Evolutionary conservation across 371 early-diverging fungal species (phyloP).

Genomic region (Mucor ambiguus): DNA sequence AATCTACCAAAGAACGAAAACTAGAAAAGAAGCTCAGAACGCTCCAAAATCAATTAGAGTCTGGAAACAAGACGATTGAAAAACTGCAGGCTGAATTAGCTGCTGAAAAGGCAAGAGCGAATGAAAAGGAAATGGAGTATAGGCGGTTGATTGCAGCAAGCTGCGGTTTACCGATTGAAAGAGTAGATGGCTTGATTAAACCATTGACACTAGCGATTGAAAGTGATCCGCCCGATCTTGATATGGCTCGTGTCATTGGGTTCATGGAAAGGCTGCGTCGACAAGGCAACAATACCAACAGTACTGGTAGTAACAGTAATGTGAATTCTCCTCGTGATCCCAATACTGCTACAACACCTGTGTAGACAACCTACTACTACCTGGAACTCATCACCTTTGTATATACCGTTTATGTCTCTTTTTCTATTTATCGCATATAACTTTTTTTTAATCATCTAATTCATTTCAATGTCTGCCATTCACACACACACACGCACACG

Average conservation of each 20-base stretch:
- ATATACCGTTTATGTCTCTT: conserved; percentile 5
- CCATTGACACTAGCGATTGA: conserved; percentile 74
- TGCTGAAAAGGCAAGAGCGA: conserved; percentile 38
- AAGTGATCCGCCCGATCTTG: conserved; percentile 68
- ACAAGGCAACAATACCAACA: conserved; percentile 6
- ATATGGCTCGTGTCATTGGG: conserved; percentile 58
- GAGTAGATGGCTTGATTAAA: conserved; percentile 68
- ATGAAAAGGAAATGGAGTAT: conserved; percentile 67
- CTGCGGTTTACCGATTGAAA: conserved; percentile 66
- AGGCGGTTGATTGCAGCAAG: conserved; percentile 76
- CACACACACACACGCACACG: background rate
- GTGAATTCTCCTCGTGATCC: conserved; percentile 10
- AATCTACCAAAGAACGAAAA: conserved; percentile 12
- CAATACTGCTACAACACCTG: conserved; percentile 6
- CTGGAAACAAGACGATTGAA: conserved; percentile 49
- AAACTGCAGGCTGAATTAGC: conserved; percentile 45
- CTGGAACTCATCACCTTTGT: background rate
- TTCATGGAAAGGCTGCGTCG: conserved; percentile 53
- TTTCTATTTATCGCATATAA: background rate
- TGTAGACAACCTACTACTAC: background rate
- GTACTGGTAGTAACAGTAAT: conserved; percentile 50
- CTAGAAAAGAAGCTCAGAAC: conserved; percentile 38
- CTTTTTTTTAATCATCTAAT: conserved; percentile 1
- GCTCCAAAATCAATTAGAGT: conserved; percentile 46
- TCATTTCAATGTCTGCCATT: background rate